Percentiles rank a stretch among this genome's conserved stretches.
phyloP scores from a whole-genome alignment of 1,284 basidiomycete genomes.

The Ustilago hordei region DNA sequence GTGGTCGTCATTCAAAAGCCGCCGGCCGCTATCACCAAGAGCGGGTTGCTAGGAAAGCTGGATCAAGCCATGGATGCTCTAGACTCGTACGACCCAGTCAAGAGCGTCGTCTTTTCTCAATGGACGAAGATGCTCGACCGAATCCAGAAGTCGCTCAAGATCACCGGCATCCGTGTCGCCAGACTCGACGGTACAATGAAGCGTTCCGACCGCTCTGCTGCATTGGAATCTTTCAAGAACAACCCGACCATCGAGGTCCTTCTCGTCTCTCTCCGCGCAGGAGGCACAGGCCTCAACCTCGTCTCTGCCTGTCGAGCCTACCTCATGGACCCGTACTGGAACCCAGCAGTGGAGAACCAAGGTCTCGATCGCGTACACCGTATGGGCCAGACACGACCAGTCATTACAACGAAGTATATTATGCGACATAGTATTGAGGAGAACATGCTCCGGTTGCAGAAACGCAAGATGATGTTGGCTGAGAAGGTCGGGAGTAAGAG shows the following conservation, averaged over 20 bases:
- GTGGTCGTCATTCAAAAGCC: constrained; percentile 49
- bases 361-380: constrained; percentile 66
- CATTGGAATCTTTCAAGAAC: constrained; percentile 57
- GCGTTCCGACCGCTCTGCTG: constrained; percentile 51
- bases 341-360: constrained; percentile 85
- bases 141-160: constrained; percentile 55
- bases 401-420: constrained; percentile 67
- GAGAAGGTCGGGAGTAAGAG: constrained; percentile 59
- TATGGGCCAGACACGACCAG: constrained; percentile 63
- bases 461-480: constrained; percentile 66
- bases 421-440: constrained; percentile 67
- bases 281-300: constrained; percentile 78
- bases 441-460: constrained; percentile 66
- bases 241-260: constrained; percentile 63
- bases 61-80: constrained; percentile 25
- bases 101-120: constrained; percentile 72
- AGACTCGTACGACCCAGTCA: constrained; percentile 59
- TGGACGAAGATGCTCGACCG: constrained; percentile 69
- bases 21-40: constrained; percentile 28
- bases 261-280: constrained; percentile 69
- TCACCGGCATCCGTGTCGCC: constrained; percentile 59
- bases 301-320: constrained; percentile 77
- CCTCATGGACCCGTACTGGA: constrained; percentile 96
- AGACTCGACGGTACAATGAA: constrained; percentile 65
- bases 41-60: constrained; percentile 31